Conservation (phyloP, 2,329 filamentous ascomycete species). For the Sporothrix phasma region DNA sequence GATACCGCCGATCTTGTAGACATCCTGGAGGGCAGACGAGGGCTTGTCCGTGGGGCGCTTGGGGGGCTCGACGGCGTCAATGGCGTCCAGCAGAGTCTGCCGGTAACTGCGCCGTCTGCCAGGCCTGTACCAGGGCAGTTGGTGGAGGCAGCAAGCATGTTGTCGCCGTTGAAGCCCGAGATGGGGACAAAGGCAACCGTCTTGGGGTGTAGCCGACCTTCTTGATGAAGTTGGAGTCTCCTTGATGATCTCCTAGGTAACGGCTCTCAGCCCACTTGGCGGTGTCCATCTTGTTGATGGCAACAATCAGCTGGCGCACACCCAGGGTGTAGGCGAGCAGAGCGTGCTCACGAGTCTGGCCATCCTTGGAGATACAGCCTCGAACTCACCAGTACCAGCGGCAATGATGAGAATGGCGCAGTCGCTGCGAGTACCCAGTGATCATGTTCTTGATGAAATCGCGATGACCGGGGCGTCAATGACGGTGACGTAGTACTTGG, state of each 20-base stretch:
- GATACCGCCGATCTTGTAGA: slow-evolving; percentile 99
- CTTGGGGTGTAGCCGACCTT: slow-evolving; percentile 99
- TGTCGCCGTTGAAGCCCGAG: slow-evolving; percentile 99
- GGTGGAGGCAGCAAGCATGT: slow-evolving; percentile 84
- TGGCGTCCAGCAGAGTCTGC: slow-evolving; percentile 98
- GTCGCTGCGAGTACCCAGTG: slow-evolving; percentile 99
- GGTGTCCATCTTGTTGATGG: slow-evolving; percentile 99
- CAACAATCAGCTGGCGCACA: slow-evolving; percentile 99
- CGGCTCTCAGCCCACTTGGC: slow-evolving; percentile 95
- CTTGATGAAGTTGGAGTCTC: slow-evolving; percentile 99
- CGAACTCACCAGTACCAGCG: slow-evolving; percentile 99
- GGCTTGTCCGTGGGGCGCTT: slow-evolving; percentile 96
- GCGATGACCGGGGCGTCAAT: slow-evolving; percentile 98
- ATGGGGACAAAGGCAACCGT: slow-evolving; percentile 96
- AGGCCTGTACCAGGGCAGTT: slow-evolving; percentile 99
- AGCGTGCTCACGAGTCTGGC: slow-evolving; percentile 99
- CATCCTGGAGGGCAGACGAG: slow-evolving; percentile 99
- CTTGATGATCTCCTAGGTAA: slow-evolving; percentile 99
- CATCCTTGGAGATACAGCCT: slow-evolving; percentile 99
- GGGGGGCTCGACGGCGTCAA: slow-evolving; percentile 89
- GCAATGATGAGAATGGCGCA: slow-evolving; percentile 99
- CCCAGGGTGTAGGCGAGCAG: slow-evolving; percentile 99
- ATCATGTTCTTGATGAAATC: slow-evolving; percentile 99
- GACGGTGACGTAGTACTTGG: slow-evolving; percentile 96
- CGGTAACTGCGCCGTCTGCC: slow-evolving; percentile 83